These are phyloP conservation scores for Borovskyia barvae DNA, from an alignment of 208 protist genomes.

Conservation along the genomic window DNA sequence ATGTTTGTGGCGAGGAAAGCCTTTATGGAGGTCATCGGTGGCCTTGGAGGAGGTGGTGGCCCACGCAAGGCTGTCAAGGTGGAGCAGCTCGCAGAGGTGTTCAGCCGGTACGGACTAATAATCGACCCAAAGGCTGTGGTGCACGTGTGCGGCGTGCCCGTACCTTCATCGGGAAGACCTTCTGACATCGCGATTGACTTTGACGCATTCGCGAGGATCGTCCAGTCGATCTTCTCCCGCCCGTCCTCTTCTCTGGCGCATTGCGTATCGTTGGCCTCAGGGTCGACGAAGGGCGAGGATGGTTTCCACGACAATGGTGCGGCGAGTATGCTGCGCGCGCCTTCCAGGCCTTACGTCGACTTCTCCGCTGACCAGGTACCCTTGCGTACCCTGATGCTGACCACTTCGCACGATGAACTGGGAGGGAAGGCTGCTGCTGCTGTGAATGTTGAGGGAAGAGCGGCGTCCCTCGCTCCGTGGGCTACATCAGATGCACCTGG, in stretches of 20 bases:
- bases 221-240: slow-evolving; percentile 17
- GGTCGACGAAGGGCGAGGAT: background rate
- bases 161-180: background rate
- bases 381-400: no score
- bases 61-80: background rate
- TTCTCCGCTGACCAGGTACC: no score
- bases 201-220: slow-evolving; percentile 12
- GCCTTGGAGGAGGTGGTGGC: background rate
- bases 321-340: no score
- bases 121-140: slow-evolving; percentile 12
- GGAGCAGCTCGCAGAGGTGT: slow-evolving; percentile 8
- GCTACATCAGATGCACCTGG: no score
- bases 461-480: no score
- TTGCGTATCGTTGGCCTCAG: background rate
- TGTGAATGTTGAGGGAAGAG: no score
- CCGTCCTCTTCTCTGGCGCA: no score
- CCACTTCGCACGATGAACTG: no score
- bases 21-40: slow-evolving; percentile 21
- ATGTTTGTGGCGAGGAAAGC: slow-evolving; percentile 18
- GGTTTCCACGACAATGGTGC: no score
- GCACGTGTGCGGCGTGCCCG: slow-evolving; percentile 10
- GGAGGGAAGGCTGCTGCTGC: no score
- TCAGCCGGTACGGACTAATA: slow-evolving; percentile 13
- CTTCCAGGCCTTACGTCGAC: no score
- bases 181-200: slow-evolving; percentile 8